phyloP scores from a whole-genome alignment of 73 alveolate species.

The Blepharisma stoltei region DNA sequence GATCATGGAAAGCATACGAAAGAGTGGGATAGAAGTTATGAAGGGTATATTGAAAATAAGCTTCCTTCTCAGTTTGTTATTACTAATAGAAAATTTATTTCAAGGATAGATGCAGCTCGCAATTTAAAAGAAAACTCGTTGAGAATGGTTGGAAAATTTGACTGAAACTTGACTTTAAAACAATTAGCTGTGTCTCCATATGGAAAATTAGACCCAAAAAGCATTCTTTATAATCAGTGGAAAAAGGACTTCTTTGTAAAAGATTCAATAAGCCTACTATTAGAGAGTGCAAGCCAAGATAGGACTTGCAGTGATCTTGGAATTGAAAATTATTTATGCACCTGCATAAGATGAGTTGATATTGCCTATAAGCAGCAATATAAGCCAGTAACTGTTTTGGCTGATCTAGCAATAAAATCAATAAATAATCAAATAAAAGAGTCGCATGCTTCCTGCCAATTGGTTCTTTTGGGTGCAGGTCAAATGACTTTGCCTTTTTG shows the following conservation, averaged over 20 bases:
- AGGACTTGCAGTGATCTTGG: background rate
- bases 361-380: too few species aligned
- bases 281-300: background rate
- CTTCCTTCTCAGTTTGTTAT: background rate
- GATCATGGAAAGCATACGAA: constrained; percentile 9
- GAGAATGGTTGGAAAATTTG: background rate
- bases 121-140: background rate
- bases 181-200: background rate
- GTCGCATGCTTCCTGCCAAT: too few species aligned
- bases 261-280: background rate
- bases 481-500: too few species aligned
- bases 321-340: background rate
- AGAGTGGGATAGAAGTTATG: background rate
- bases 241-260: background rate
- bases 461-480: too few species aligned
- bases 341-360: too few species aligned
- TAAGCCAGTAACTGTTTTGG: too few species aligned
- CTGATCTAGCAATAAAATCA: too few species aligned
- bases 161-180: background rate
- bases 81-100: background rate
- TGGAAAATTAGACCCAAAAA: background rate
- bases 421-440: too few species aligned
- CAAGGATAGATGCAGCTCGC: background rate
- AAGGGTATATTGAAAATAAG: background rate
- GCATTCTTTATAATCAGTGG: too few species aligned